These are phyloP conservation scores for Metarhizium sp. DNA, from an alignment of 2,329 filamentous ascomycete genomes.

Conservation along the genomic window DNA sequence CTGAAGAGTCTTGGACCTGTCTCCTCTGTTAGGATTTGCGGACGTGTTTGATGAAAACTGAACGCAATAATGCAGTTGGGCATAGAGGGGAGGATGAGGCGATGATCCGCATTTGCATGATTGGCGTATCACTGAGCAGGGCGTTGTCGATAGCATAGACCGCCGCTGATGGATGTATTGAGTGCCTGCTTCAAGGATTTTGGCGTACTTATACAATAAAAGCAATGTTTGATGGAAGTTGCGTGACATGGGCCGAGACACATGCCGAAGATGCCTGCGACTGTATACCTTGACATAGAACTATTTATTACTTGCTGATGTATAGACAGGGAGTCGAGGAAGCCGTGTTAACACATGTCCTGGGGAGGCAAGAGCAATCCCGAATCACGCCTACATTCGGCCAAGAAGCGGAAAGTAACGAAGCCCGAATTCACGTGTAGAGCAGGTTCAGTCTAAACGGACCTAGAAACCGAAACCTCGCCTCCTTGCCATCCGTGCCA, in stretches of 20 bases:
- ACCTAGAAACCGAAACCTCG: background rate
- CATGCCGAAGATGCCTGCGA: background rate
- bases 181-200: constrained; percentile 1
- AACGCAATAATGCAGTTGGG: constrained; percentile 2
- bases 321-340: no score
- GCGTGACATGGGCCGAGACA: background rate
- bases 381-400: no score
- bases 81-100: constrained; percentile 4
- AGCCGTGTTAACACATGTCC: no score
- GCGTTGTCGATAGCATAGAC: constrained; percentile 2
- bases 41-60: background rate
- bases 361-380: background rate
- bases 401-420: background rate
- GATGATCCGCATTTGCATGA: constrained; percentile 1
- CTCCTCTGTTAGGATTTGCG: constrained; percentile 13
- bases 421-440: background rate
- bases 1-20: constrained; percentile 38
- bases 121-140: constrained; percentile 3
- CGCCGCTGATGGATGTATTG: background rate
- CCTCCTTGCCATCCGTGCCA: background rate
- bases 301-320: no score
- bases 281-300: background rate
- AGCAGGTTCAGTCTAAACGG: no score
- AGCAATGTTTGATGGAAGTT: constrained; percentile 2
- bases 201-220: constrained; percentile 7